A percentile compares a stretch with the other conserved stretches of the same genome.
phyloP scores from a whole-genome alignment of 2,329 filamentous ascomycete species.

The Epichloe sibirici region DNA sequence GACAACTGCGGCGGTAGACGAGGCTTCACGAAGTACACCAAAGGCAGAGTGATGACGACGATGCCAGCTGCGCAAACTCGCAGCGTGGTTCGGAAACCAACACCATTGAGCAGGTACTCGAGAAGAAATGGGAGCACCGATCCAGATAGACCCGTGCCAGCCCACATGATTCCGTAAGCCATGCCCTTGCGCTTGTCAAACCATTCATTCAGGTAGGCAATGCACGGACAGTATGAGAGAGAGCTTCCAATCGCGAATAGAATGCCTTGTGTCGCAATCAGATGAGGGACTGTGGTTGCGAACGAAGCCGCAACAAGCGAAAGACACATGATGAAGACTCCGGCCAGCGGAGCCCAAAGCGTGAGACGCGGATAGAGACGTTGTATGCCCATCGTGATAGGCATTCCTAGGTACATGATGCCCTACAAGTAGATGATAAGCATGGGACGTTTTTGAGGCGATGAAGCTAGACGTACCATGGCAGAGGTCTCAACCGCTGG shows the following conservation, averaged over 20 bases:
- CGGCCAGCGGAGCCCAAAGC: constrained; percentile 25
- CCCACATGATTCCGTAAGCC: constrained; percentile 44
- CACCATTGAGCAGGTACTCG: constrained; percentile 29
- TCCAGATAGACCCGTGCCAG: constrained; percentile 34
- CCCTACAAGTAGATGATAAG: constrained; percentile 17
- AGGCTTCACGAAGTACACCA: constrained; percentile 39
- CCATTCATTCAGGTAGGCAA: constrained; percentile 45
- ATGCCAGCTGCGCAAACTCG: constrained; percentile 34
- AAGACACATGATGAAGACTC: constrained; percentile 33
- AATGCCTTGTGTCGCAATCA: constrained; percentile 45
- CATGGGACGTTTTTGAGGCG: not conserved
- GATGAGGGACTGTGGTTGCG: constrained; percentile 32
- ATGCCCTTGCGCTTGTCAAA: constrained; percentile 38
- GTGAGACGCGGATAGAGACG: constrained; percentile 25
- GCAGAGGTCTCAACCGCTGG: constrained; percentile 48
- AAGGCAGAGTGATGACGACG: constrained; percentile 35
- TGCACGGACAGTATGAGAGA: constrained; percentile 37
- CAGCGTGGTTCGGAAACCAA: constrained; percentile 32
- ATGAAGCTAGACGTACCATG: constrained; percentile 25
- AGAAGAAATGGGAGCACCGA: constrained; percentile 33
- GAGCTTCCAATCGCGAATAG: constrained; percentile 41
- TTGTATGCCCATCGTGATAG: constrained; percentile 33
- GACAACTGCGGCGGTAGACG: constrained; percentile 28
- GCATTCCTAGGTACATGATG: constrained; percentile 37
- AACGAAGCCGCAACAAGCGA: constrained; percentile 36